A percentile compares a stretch with the other conserved stretches of the same genome.
These are phyloP conservation scores for Clathrus columnatus DNA, from an alignment of 768 basidiomycete genomes.

Conservation along the genomic window DNA sequence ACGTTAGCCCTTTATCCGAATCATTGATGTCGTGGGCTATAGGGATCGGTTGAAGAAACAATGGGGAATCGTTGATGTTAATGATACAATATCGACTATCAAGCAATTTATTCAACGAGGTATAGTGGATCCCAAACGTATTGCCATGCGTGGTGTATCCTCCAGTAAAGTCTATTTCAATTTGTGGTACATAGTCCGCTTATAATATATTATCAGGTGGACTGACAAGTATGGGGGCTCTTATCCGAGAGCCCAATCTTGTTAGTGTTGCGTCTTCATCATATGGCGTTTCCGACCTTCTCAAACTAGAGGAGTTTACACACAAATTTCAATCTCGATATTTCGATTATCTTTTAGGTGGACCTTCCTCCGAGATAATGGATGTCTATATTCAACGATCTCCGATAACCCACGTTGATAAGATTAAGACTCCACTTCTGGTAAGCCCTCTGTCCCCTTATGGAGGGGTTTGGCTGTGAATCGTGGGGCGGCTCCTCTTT, in stretches of 20 bases:
- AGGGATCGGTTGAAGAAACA: conserved; percentile 46
- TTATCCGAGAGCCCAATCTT: conserved; percentile 15
- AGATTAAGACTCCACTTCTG: conserved; percentile 54
- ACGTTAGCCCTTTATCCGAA: not conserved
- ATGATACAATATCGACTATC: conserved; percentile 56
- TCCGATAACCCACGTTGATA: conserved; percentile 51
- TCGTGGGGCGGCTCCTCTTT: not conserved
- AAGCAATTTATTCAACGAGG: conserved; percentile 26
- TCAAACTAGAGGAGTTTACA: conserved; percentile 46
- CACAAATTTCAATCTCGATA: conserved; percentile 67
- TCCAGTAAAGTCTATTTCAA: conserved; percentile 21
- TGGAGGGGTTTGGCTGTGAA: too few species aligned
- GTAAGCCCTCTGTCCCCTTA: conserved; percentile 38
- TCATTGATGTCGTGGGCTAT: not conserved
- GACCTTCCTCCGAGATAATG: conserved; percentile 41
- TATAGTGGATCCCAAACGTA: conserved; percentile 54
- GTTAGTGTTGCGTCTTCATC: conserved; percentile 57
- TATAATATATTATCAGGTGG: conserved; percentile 36
- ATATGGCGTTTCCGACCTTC: conserved; percentile 65
- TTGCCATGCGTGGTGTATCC: conserved; percentile 63
- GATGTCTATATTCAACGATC: conserved; percentile 52
- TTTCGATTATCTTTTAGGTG: conserved; percentile 56
- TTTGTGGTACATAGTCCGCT: too few species aligned
- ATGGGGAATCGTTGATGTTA: conserved; percentile 71
- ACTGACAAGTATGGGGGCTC: conserved; percentile 48